A percentile compares a stretch with the other conserved stretches of the same genome.
These are phyloP conservation scores for Lipomyces spencermartinsiae DNA, from an alignment of 805 yeast species.

Conservation along the genomic window DNA sequence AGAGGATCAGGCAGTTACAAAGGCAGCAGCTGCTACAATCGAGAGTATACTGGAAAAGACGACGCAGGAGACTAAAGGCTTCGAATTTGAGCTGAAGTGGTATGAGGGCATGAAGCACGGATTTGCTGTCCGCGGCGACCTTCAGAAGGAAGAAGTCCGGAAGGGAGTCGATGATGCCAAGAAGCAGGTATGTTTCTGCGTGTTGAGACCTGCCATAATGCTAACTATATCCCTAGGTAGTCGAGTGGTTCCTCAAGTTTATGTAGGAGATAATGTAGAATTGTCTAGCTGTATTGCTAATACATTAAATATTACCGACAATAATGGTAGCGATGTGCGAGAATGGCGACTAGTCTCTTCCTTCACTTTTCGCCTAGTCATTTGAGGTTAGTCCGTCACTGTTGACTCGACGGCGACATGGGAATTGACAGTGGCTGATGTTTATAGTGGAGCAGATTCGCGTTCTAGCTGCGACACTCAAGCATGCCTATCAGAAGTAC, in stretches of 20 bases:
- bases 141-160: background rate
- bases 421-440: no score
- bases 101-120: slow-evolving; percentile 22
- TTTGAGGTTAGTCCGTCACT: no score
- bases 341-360: no score
- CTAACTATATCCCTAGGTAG: background rate
- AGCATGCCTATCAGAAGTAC: slow-evolving; percentile 70
- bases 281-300: no score
- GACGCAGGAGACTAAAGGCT: background rate
- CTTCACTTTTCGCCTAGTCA: no score
- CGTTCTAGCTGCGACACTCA: no score
- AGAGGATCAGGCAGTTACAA: slow-evolving; percentile 8
- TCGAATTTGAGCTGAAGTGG: slow-evolving; percentile 12
- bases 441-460: no score
- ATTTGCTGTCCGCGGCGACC: slow-evolving; percentile 21
- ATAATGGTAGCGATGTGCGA: no score
- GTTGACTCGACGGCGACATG: no score
- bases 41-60: background rate
- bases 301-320: no score
- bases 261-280: background rate
- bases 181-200: slow-evolving; percentile 10
- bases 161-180: slow-evolving; percentile 11
- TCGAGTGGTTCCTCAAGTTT: slow-evolving; percentile 6
- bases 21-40: background rate
- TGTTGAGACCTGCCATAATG: background rate